phyloP scores from a whole-genome alignment of 345 rosid genomes.

The Gossypium mustelinum region DNA sequence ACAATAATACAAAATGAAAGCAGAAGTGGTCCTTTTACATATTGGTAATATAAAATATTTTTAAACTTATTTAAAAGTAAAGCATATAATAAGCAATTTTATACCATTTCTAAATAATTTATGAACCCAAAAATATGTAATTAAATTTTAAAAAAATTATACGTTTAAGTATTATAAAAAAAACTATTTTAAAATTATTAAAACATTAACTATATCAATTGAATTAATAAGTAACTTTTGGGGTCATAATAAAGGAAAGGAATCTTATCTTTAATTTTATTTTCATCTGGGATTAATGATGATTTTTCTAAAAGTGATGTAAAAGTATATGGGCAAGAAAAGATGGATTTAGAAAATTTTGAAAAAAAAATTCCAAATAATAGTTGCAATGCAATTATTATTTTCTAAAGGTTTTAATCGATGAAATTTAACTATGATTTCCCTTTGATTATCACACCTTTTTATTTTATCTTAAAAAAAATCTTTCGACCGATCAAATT shows the following conservation, averaged over 20 bases:
- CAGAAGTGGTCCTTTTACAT: background rate
- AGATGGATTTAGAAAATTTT: background rate
- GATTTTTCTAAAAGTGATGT: background rate
- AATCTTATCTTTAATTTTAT: background rate
- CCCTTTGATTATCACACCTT: no score
- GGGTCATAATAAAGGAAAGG: background rate
- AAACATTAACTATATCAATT: no score
- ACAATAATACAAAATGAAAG: background rate
- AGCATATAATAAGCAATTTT: no score
- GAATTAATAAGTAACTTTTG: background rate
- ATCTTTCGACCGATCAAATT: no score
- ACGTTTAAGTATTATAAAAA: background rate
- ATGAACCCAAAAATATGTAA: no score
- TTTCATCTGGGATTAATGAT: background rate
- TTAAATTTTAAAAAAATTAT: background rate
- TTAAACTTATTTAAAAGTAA: no score
- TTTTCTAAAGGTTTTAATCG: background rate
- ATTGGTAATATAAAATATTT: no score
- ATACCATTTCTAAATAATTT: no score
- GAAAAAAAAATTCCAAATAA: background rate
- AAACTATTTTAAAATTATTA: background rate
- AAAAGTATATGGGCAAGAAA: background rate
- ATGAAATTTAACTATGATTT: background rate
- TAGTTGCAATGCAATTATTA: background rate
- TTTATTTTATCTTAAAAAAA: no score